These are phyloP conservation scores for Strombidium stylifer DNA, from an alignment of 73 alveolate species.

Conservation along the genomic window DNA sequence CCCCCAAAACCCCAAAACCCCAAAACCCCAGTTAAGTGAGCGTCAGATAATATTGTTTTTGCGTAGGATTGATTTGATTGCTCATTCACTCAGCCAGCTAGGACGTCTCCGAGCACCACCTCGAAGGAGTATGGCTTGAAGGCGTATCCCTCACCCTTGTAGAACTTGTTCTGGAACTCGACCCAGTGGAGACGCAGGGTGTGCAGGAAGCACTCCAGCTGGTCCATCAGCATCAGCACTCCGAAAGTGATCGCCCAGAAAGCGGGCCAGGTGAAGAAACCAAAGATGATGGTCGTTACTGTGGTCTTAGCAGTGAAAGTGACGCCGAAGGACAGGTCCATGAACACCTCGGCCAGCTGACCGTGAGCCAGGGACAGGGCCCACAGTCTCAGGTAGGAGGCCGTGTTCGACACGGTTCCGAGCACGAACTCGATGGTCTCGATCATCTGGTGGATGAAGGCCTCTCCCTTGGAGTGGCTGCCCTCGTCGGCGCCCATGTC, in stretches of 20 bases:
- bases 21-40: too few relatives aligned
- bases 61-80: too few relatives aligned
- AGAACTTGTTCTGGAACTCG: conserved; percentile 95
- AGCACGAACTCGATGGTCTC: conserved; percentile 89
- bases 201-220: conserved; percentile 95
- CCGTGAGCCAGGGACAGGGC: conserved; percentile 89
- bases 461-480: conserved; percentile 71
- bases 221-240: conserved; percentile 94
- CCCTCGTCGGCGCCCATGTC: conserved; percentile 33
- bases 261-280: conserved; percentile 36
- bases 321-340: conserved; percentile 11
- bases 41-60: too few relatives aligned
- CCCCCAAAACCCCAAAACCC: too few relatives aligned
- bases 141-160: conserved; percentile 90
- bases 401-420: conserved; percentile 91
- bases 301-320: background rate
- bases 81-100: background rate
- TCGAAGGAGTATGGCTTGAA: conserved; percentile 66
- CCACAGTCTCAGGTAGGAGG: conserved; percentile 95
- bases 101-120: background rate
- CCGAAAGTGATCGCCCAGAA: conserved; percentile 74
- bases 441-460: conserved; percentile 75
- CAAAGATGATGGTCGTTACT: conserved; percentile 80
- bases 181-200: conserved; percentile 96
- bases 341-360: conserved; percentile 87